Percentiles rank a stretch among this genome's conserved stretches.
phyloP scores from a whole-genome alignment of 2,329 filamentous ascomycete genomes.

The Neocucurbitaria cava region DNA sequence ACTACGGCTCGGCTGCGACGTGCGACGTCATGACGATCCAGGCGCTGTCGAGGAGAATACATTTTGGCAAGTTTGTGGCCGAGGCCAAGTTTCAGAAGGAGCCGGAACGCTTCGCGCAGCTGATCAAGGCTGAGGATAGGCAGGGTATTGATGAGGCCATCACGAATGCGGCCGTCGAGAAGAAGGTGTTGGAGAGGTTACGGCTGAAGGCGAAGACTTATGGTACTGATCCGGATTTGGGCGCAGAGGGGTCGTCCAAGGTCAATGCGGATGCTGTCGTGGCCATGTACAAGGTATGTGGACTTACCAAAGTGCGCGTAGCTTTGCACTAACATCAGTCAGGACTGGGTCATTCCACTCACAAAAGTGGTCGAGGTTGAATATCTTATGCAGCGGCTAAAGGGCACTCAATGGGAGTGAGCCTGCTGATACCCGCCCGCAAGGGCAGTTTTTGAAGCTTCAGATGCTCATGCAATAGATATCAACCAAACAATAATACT shows the following conservation, averaged over 20 bases:
- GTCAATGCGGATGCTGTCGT: slow-evolving; percentile 82
- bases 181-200: slow-evolving; percentile 86
- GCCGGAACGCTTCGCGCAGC: slow-evolving; percentile 75
- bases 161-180: slow-evolving; percentile 86
- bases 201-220: slow-evolving; percentile 91
- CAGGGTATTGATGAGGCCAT: slow-evolving; percentile 87
- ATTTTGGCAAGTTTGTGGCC: slow-evolving; percentile 98
- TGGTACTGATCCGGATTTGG: slow-evolving; percentile 81
- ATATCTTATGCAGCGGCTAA: slow-evolving; percentile 92
- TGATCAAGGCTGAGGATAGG: slow-evolving; percentile 83
- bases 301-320: neutral
- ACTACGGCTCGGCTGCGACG: slow-evolving; percentile 92
- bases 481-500: too few relatives aligned
- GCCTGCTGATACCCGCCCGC: neutral
- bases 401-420: slow-evolving; percentile 59
- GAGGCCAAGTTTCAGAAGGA: slow-evolving; percentile 93
- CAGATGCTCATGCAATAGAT: too few relatives aligned
- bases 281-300: slow-evolving; percentile 48
- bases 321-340: neutral
- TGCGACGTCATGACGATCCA: slow-evolving; percentile 91
- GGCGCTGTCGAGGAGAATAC: slow-evolving; percentile 86
- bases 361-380: slow-evolving; percentile 99
- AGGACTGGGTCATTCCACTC: slow-evolving; percentile 89
- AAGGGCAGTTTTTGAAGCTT: too few relatives aligned
- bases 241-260: slow-evolving; percentile 69